Percentiles rank a stretch among this genome's conserved stretches.
Evolutionary conservation across 75 land plant species (phyloP).

Genomic region (Cunninghamia lanceolata): DNA sequence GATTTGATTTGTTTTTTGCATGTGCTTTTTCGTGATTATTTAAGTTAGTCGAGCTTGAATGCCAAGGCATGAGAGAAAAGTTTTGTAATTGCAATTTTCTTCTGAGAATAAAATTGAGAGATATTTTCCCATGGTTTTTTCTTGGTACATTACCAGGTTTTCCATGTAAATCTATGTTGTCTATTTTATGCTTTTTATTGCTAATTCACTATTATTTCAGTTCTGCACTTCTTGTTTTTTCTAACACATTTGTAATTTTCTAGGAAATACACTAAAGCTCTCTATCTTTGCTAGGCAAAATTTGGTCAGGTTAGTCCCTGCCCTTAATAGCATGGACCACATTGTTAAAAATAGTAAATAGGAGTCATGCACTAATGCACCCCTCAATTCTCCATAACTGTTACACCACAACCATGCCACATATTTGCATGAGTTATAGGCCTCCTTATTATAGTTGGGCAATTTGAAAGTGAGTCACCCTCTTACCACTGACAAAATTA

Average conservation of each 20-base stretch:
- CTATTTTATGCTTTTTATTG: too few relatives aligned
- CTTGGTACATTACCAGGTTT: too few relatives aligned
- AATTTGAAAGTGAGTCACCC: not conserved
- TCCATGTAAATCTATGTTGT: too few relatives aligned
- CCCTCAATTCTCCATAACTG: not conserved
- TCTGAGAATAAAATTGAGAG: too few relatives aligned
- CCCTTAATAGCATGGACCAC: not conserved
- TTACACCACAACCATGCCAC: not conserved
- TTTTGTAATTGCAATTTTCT: too few relatives aligned
- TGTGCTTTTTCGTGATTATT: too few relatives aligned
- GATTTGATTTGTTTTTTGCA: too few relatives aligned
- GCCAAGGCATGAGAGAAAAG: too few relatives aligned
- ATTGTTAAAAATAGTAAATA: not conserved
- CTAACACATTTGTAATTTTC: not conserved
- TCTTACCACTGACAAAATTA: not conserved
- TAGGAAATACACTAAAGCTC: not conserved
- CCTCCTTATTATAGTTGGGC: not conserved
- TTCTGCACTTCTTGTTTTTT: too few relatives aligned
- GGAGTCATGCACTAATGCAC: not conserved
- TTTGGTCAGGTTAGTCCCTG: not conserved
- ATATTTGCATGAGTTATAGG: not conserved
- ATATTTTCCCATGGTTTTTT: too few relatives aligned
- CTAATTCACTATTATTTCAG: too few relatives aligned
- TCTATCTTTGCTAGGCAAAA: not conserved
- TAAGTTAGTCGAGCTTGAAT: too few relatives aligned